phyloP scores from a whole-genome alignment of 202 grass and related monocot species.

The Zoysia matrella region DNA sequence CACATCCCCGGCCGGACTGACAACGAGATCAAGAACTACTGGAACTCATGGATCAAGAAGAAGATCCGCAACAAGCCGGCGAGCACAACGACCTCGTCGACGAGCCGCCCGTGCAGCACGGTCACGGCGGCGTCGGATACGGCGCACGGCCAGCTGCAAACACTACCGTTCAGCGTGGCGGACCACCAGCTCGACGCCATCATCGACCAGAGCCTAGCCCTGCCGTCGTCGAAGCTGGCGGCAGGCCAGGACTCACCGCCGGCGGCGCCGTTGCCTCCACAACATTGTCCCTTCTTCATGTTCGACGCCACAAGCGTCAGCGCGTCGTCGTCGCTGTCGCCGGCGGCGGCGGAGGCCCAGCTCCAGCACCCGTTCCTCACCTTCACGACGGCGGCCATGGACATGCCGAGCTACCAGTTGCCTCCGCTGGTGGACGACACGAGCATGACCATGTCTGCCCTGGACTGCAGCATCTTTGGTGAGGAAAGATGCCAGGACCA shows the following conservation, averaged over 20 bases:
- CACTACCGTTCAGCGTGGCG: too few species aligned
- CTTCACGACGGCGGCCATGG: conserved; percentile 44
- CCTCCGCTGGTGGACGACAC: conserved; percentile 75
- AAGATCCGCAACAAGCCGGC: conserved; percentile 70
- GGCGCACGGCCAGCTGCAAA: background rate
- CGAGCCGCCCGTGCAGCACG: conserved; percentile 42
- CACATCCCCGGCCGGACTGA: conserved; percentile 94
- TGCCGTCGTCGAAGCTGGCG: too few species aligned
- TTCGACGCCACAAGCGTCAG: conserved; percentile 57
- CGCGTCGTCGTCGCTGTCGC: conserved; percentile 31
- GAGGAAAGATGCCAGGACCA: background rate
- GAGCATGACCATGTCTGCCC: conserved; percentile 42
- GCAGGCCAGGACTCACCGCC: conserved; percentile 24
- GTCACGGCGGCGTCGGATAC: conserved; percentile 39
- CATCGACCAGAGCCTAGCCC: too few species aligned
- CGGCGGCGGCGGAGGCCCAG: conserved; percentile 1
- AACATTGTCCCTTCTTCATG: conserved; percentile 72
- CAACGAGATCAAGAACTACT: conserved; percentile 99
- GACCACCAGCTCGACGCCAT: too few species aligned
- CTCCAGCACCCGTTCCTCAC: conserved; percentile 26
- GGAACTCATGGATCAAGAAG: conserved; percentile 99
- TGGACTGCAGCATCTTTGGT: conserved; percentile 46
- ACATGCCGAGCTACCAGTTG: conserved; percentile 60
- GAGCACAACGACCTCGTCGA: conserved; percentile 39
- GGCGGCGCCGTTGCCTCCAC: conserved; percentile 40